These are phyloP conservation scores for Solanum chmielewskii DNA, from an alignment of 257 asterid genomes.

Conservation along the genomic window DNA sequence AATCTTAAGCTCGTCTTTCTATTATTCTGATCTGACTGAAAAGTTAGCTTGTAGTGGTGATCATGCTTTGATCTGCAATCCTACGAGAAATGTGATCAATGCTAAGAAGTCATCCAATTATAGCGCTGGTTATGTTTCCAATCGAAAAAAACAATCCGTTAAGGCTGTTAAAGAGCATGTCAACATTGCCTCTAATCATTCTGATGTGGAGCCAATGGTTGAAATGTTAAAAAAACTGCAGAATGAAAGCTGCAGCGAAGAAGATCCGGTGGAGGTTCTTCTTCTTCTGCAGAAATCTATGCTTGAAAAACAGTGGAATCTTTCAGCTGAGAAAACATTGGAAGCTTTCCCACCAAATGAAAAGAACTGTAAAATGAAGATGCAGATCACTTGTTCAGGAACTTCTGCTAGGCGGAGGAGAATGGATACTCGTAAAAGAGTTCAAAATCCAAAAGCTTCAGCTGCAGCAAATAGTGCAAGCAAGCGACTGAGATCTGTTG, in stretches of 20 bases:
- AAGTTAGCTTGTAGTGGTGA: constrained; percentile 31
- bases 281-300: constrained; percentile 80
- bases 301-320: constrained; percentile 95
- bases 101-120: constrained; percentile 35
- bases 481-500: constrained; percentile 30
- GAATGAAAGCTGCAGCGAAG: constrained; percentile 22
- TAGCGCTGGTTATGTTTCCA: constrained; percentile 15
- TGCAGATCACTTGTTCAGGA: constrained; percentile 50
- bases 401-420: constrained; percentile 77
- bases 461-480: constrained; percentile 3
- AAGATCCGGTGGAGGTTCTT: constrained; percentile 47
- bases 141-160: constrained; percentile 24
- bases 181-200: constrained; percentile 21
- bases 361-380: constrained; percentile 10
- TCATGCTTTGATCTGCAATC: constrained; percentile 14
- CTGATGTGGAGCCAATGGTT: constrained; percentile 24
- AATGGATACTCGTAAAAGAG: constrained; percentile 33
- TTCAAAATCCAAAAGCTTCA: constrained; percentile 11
- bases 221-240: constrained; percentile 8
- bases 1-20: constrained; percentile 41
- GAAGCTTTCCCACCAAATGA: constrained; percentile 1
- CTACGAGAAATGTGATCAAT: constrained; percentile 20
- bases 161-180: constrained; percentile 46
- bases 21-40: constrained; percentile 53
- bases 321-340: constrained; percentile 25